Base-by-base conservation (phyloP, 139 green algal species). In the Chlamydomonas asymmetrica region DNA sequence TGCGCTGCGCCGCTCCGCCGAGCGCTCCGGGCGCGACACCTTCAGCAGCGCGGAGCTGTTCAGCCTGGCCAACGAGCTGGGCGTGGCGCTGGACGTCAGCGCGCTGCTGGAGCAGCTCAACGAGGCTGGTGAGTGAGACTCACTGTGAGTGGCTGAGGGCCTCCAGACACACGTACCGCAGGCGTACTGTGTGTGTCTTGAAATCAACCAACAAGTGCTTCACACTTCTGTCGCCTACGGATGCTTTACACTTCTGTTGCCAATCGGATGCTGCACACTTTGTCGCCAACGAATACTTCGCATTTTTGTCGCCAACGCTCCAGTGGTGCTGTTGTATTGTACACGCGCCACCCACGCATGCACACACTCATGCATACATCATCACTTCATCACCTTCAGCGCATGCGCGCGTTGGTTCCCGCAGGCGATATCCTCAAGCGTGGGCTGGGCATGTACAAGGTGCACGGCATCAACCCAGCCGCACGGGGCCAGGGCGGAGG, bases 81-180 rank as follows among this genome's bases (percentile, higher is more conserved):
- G 43, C 10, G 67, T 87, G 48, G 39, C 75, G 81, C 81, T 87
- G 63, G 82, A 92, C 71, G 73, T 94, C 34, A 41, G 52, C 4
- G 63, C 73, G 0, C 83, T 96, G 59, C 79, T 97, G 16, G 84
- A 83, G 0, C 66, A 92, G 31, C 81, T 97, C 5, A 96, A 96
- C 37, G 92, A 95, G 41, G 79, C 82, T 64, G 91, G 90, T 85
- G 76, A 64, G 80, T 35, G 35, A 37, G n/a, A 38, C 5, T 2
- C 22, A 52, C 45, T 13, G 18, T 16, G 45, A 52, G 45, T 52
- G 18, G 45, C 45, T 52, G 13, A 10, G 13, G 13, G 13, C 45
- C 13, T 52, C 45, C 45, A 16, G 45, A 52, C 13, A 10, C 13
- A 10, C 45, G 13, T 16, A 25, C 13, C 13, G 45, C 45, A n/a